phyloP scores from a whole-genome alignment of 768 basidiomycete species.

The Podaxis sp. region DNA sequence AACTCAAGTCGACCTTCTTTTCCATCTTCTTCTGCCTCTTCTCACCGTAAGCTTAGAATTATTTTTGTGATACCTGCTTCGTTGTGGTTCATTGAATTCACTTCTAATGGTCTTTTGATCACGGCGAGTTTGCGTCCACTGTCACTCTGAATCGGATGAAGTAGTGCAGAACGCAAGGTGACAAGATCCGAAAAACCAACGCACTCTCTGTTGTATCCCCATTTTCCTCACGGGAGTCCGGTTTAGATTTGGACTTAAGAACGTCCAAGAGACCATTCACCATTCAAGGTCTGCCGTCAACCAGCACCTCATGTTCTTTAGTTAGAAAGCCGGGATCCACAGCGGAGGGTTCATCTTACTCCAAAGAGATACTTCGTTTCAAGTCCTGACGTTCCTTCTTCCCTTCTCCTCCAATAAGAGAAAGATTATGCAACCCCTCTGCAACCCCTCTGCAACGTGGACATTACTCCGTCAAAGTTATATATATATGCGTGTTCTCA shows the following conservation, averaged over 20 bases:
- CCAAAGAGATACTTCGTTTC: neutral
- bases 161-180: neutral
- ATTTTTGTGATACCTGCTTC: neutral
- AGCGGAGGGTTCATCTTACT: neutral
- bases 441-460: slow-evolving; percentile 2
- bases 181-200: neutral
- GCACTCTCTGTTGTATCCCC: neutral
- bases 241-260: neutral
- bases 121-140: too few relatives aligned
- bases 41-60: neutral
- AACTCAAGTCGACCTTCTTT: neutral
- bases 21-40: neutral
- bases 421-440: neutral
- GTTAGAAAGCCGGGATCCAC: neutral
- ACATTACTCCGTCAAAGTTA: neutral
- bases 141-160: too few relatives aligned
- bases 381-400: neutral
- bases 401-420: neutral
- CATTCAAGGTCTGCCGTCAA: neutral
- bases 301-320: neutral
- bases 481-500: neutral
- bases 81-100: too few relatives aligned
- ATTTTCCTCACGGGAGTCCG: neutral
- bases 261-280: neutral
- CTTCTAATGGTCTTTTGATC: too few relatives aligned